Evolutionary conservation across 192 early-diverging fungal genomes (phyloP).

Genomic region (Anaeromyces robustus): DNA sequence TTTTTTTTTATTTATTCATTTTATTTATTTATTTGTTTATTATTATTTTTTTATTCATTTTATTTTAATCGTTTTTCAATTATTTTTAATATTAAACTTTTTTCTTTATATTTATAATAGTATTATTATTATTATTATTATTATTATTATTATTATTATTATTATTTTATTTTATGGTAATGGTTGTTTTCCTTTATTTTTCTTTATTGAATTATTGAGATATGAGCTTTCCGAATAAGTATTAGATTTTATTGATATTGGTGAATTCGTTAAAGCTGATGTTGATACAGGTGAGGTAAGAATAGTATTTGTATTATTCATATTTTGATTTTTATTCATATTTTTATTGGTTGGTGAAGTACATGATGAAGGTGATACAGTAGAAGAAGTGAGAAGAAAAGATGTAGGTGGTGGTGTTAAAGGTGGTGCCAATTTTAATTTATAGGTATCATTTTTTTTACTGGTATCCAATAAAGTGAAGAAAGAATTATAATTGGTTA

Average conservation of each 20-base stretch:
- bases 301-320: too few relatives aligned
- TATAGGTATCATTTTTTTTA: not conserved
- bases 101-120: too few relatives aligned
- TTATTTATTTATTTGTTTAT: too few relatives aligned
- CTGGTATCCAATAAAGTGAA: not conserved
- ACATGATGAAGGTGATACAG: too few relatives aligned
- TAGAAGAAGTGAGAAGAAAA: not conserved
- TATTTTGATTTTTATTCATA: too few relatives aligned
- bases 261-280: not conserved
- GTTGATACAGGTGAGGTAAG: not conserved
- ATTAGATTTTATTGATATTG: not conserved
- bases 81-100: too few relatives aligned
- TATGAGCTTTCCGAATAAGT: not conserved
- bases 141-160: too few relatives aligned
- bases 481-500: not conserved
- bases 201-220: not conserved
- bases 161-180: not conserved
- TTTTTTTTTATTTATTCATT: too few relatives aligned
- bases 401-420: not conserved
- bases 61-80: too few relatives aligned
- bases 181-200: not conserved
- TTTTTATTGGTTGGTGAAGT: too few relatives aligned
- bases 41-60: too few relatives aligned
- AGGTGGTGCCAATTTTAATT: not conserved
- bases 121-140: too few relatives aligned